These are phyloP conservation scores for Tetrahymena borealis DNA, from an alignment of 73 alveolate species.

Conservation along the genomic window DNA sequence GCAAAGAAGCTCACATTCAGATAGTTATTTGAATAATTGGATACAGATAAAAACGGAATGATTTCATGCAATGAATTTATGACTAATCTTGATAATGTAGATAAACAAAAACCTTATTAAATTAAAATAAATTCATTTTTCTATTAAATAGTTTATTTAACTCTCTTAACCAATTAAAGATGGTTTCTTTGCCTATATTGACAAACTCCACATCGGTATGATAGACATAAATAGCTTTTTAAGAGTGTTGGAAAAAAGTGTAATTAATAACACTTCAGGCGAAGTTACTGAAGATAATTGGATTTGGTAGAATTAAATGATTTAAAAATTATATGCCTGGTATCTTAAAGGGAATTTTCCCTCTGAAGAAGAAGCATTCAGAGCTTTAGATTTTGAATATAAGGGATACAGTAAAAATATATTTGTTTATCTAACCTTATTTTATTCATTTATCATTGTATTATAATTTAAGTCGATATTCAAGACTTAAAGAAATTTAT, in stretches of 20 bases:
- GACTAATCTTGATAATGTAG: not conserved
- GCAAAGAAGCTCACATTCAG: conserved; percentile 28
- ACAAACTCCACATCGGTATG: conserved; percentile 65
- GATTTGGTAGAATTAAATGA: conserved; percentile 72
- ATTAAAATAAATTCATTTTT: not conserved
- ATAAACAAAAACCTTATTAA: not conserved
- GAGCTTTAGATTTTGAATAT: conserved; percentile 73
- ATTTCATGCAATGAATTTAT: conserved; percentile 62
- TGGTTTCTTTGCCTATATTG: conserved; percentile 80
- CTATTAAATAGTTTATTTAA: conserved; percentile 38
- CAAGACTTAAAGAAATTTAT: conserved; percentile 58
- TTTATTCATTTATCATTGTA: not conserved
- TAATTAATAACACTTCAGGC: conserved; percentile 16
- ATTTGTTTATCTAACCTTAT: not conserved
- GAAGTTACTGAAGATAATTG: conserved; percentile 57
- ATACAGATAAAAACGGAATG: conserved; percentile 65
- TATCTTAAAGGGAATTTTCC: conserved; percentile 47
- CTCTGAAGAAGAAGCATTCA: conserved; percentile 67
- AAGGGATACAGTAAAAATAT: conserved; percentile 64
- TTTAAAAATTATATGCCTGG: conserved; percentile 63
- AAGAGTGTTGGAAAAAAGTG: conserved; percentile 38
- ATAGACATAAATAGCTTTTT: conserved; percentile 66
- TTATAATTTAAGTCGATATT: not conserved
- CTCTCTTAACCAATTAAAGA: conserved; percentile 70
- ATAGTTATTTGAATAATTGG: conserved; percentile 42